Evolutionary conservation across 2,329 filamentous ascomycete genomes (phyloP).

Genomic region (Trichocomaceae sp.): DNA sequence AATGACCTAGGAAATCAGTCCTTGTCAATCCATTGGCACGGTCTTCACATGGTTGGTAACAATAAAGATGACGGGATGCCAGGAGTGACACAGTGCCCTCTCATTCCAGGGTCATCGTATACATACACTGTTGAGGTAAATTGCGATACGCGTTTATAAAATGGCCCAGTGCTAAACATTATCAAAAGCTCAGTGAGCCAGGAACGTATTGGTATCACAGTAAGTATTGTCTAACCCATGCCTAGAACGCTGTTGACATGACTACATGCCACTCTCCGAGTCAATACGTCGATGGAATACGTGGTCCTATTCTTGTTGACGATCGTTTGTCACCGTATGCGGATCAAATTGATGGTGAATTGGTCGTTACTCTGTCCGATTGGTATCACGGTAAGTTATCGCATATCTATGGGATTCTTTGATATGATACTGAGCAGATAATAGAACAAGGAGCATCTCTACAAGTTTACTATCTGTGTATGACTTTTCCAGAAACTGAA

Average conservation of each 20-base stretch:
- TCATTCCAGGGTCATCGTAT: constrained; percentile 56
- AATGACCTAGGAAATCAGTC: constrained; percentile 60
- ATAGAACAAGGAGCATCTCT: constrained; percentile 38
- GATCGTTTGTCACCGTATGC: constrained; percentile 47
- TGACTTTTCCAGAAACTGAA: background rate
- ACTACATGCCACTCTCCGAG: constrained; percentile 47
- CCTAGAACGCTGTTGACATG: background rate
- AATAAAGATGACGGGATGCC: constrained; percentile 67
- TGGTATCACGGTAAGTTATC: constrained; percentile 52
- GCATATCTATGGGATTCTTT: background rate
- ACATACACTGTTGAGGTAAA: constrained; percentile 60
- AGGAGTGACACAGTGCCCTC: constrained; percentile 60
- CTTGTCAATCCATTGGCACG: constrained; percentile 68
- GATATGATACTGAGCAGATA: constrained; percentile 26
- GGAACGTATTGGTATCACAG: too few species aligned
- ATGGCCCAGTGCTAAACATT: too few species aligned
- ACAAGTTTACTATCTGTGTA: background rate
- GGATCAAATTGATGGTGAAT: constrained; percentile 50
- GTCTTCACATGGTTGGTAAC: constrained; percentile 68
- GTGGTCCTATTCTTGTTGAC: constrained; percentile 60
- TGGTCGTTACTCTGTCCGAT: constrained; percentile 61
- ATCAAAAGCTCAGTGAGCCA: too few species aligned
- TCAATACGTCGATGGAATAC: constrained; percentile 62
- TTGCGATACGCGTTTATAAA: too few species aligned
- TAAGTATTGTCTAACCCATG: too few species aligned